Evolutionary conservation across 805 yeast species (phyloP).

Genomic region (Kuraishia piskuri): DNA sequence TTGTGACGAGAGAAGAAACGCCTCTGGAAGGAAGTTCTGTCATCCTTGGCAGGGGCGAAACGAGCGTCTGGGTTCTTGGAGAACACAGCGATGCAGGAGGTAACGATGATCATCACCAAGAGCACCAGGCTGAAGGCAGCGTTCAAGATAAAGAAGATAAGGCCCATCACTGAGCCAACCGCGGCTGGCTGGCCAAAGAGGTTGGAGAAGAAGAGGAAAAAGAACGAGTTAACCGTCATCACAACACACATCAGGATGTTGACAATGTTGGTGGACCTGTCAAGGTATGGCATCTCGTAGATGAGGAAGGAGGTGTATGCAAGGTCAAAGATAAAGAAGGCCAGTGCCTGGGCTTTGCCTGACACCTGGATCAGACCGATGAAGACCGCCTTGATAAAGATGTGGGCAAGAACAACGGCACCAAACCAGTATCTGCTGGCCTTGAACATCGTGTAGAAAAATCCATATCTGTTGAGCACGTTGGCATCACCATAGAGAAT

Average conservation of each 20-base stretch:
- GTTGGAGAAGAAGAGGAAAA: slow-evolving; percentile 80
- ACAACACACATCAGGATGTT: slow-evolving; percentile 69
- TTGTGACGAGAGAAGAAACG: not conserved
- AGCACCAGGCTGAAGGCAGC: slow-evolving; percentile 81
- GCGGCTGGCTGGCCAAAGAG: slow-evolving; percentile 73
- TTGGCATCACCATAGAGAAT: slow-evolving; percentile 70
- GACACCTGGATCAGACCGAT: slow-evolving; percentile 72
- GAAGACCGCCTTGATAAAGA: slow-evolving; percentile 59
- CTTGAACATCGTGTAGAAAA: slow-evolving; percentile 81
- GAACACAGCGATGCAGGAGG: slow-evolving; percentile 51
- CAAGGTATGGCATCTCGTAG: slow-evolving; percentile 65
- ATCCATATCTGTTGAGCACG: slow-evolving; percentile 75
- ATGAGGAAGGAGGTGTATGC: slow-evolving; percentile 58
- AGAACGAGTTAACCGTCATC: slow-evolving; percentile 67
- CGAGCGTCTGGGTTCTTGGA: slow-evolving; percentile 86
- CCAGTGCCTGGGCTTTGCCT: slow-evolving; percentile 77
- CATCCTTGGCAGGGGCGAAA: slow-evolving; percentile 84
- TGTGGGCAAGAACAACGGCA: slow-evolving; percentile 48
- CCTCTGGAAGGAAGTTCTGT: slow-evolving; percentile 79
- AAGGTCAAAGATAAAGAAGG: slow-evolving; percentile 68
- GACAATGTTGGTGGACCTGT: slow-evolving; percentile 72
- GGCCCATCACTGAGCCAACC: slow-evolving; percentile 83
- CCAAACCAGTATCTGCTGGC: slow-evolving; percentile 85
- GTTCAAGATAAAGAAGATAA: slow-evolving; percentile 80
- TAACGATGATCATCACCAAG: slow-evolving; percentile 60